Evolutionary conservation across 164 flowering plant species (phyloP), one percentile per base, ranked within the genome.

Genomic region (Stephania japonica): DNA sequence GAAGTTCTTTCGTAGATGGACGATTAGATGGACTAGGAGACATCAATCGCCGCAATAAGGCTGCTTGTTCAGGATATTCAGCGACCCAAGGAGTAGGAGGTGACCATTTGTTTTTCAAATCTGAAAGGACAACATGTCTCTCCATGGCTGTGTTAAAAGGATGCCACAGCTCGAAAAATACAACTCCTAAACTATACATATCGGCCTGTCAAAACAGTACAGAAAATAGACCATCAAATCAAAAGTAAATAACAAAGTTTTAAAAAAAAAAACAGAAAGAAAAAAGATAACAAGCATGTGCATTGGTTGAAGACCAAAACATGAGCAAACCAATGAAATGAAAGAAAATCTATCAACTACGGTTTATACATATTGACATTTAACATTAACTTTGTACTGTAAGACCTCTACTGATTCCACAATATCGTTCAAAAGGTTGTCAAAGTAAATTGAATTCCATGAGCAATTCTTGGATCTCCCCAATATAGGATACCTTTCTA

Each of bases 121-220:
- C 93, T 61, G 89, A 87, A 75, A 91, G 91, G 79, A 93, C 81
- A 72, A 85, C 42, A 42, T 89, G 82, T 75, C 98, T 88, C 82
- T 95, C 99, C 99, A 93, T 93, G 71, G 90, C 90, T 18, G 97
- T 95, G 47, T 84, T 89, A 79, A 95, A 93, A 49, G 99, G 99
- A 71, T 89, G 89, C 97, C 99, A 95, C 41, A 93, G 88, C 80
- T 95, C 98, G 84, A 95, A 90, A 76, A 95, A 91, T 13, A 95
- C 96, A 76, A 95, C 81, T 66, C 98, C 99, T 76, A 93, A 79
- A 80, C 99, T 93, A 75, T 93, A 95, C 97, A 93, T 95, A 79
- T 95, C 99, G 75, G 87, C 98, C 99, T 95, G 86, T 14, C 78
- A 75, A n/a, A 23, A 72, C 74, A 49, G 23, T 10, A 44, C 19